Evolutionary conservation across 1,284 basidiomycete genomes (phyloP).

Genomic region (Sutorius eximius): DNA sequence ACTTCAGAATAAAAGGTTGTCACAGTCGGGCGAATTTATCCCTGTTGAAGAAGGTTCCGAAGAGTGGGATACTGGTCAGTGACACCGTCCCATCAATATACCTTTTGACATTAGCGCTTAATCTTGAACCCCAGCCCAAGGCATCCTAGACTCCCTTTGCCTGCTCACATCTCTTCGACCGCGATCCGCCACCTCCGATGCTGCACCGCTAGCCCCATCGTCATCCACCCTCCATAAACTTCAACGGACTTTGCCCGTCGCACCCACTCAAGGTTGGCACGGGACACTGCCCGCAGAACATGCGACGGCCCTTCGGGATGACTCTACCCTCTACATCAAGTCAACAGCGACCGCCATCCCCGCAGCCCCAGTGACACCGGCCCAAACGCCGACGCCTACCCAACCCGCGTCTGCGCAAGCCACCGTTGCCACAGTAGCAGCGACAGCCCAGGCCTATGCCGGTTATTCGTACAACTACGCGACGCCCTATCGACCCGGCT

Average conservation of each 20-base stretch:
- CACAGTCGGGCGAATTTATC: slow-evolving; percentile 43
- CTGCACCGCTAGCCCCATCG: slow-evolving; percentile 56
- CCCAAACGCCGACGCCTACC: slow-evolving; percentile 25
- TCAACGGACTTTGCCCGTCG: slow-evolving; percentile 63
- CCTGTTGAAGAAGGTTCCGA: slow-evolving; percentile 65
- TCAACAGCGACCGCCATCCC: slow-evolving; percentile 44
- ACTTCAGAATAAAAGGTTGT: slow-evolving; percentile 58
- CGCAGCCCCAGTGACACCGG: slow-evolving; percentile 21
- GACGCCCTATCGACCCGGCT: slow-evolving; percentile 33
- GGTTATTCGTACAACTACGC: slow-evolving; percentile 29
- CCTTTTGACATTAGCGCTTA: not conserved
- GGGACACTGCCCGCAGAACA: slow-evolving; percentile 67
- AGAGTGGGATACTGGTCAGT: slow-evolving; percentile 75
- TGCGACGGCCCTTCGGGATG: slow-evolving; percentile 63
- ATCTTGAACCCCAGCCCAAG: slow-evolving; percentile 52
- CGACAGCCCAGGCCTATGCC: slow-evolving; percentile 29
- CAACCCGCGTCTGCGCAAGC: slow-evolving; percentile 29
- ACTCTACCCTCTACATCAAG: slow-evolving; percentile 65
- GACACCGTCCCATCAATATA: not conserved
- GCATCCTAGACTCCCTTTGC: slow-evolving; percentile 65
- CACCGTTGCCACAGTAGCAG: slow-evolving; percentile 20
- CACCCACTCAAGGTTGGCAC: slow-evolving; percentile 64
- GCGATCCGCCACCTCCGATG: slow-evolving; percentile 44
- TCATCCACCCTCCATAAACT: slow-evolving; percentile 61
- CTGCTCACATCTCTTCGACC: slow-evolving; percentile 71